A percentile compares a stretch with the other conserved stretches of the same genome.
Conservation (phyloP, 164 flowering plant genomes). For the Stephania japonica region DNA sequence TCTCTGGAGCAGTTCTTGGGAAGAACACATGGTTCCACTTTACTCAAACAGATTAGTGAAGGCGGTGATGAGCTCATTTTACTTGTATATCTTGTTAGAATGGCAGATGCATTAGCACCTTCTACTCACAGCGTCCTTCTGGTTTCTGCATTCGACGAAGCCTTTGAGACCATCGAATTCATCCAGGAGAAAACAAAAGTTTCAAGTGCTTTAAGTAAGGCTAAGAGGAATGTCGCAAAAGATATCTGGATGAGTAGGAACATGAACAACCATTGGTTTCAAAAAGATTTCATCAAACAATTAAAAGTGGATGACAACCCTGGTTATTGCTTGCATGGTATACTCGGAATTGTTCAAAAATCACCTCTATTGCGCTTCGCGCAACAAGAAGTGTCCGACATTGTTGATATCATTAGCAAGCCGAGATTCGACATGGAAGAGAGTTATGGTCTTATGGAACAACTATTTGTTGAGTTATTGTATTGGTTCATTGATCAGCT, state of each 20-base stretch:
- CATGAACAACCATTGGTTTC: background rate
- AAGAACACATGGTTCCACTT: too few species aligned
- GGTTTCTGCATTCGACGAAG: background rate
- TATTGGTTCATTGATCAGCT: background rate
- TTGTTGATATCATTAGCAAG: background rate
- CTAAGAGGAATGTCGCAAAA: background rate
- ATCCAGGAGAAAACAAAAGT: background rate
- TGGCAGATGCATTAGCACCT: background rate
- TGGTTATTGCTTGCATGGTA: background rate
- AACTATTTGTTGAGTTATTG: background rate
- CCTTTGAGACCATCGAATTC: background rate
- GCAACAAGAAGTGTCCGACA: background rate
- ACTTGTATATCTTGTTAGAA: background rate
- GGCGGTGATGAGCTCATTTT: background rate
- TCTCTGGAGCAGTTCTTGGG: background rate
- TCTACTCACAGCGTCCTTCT: background rate
- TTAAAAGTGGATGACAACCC: background rate
- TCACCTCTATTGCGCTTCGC: background rate
- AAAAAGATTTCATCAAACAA: background rate
- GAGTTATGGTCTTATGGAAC: background rate
- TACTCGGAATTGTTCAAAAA: background rate
- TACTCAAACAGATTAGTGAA: background rate
- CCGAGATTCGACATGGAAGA: background rate
- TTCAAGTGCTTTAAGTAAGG: background rate
- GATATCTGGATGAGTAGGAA: slow-evolving; percentile 3